These are phyloP conservation scores for Pochonia chlamydosporia DNA, from an alignment of 2,329 filamentous ascomycete species.

Conservation along the genomic window DNA sequence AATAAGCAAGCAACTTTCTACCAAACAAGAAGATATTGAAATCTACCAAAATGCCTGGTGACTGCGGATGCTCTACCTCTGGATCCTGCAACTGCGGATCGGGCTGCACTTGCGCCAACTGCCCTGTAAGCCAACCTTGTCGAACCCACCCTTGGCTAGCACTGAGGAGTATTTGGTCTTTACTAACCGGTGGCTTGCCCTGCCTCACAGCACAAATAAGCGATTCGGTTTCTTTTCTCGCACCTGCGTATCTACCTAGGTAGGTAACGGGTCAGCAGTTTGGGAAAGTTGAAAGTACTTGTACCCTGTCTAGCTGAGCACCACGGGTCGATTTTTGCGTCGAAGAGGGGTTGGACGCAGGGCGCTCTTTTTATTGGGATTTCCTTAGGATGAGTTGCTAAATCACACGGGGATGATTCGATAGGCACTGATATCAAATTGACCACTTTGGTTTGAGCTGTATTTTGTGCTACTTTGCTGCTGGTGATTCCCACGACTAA, in stretches of 20 bases:
- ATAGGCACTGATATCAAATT: constrained; percentile 1
- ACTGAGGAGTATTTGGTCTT: neutral
- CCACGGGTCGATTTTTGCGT: neutral
- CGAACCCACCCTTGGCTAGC: neutral
- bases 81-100: constrained; percentile 37
- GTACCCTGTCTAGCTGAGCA: neutral
- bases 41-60: constrained; percentile 29
- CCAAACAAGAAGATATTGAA: constrained; percentile 7
- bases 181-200: neutral
- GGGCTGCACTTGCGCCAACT: constrained; percentile 35
- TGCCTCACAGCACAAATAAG: constrained; percentile 13
- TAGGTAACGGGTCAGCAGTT: neutral
- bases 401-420: neutral
- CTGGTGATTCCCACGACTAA: too few relatives aligned
- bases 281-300: neutral
- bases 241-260: neutral
- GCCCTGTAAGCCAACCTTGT: constrained; percentile 41
- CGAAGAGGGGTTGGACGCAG: neutral
- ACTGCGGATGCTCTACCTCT: constrained; percentile 35
- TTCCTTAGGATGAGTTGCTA: neutral
- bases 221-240: neutral
- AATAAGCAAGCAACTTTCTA: neutral
- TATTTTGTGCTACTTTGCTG: too few relatives aligned
- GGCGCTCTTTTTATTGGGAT: neutral
- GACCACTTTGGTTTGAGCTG: neutral